Base-by-base conservation (phyloP, 345 rosid species). In the Populus davidiana region DNA sequence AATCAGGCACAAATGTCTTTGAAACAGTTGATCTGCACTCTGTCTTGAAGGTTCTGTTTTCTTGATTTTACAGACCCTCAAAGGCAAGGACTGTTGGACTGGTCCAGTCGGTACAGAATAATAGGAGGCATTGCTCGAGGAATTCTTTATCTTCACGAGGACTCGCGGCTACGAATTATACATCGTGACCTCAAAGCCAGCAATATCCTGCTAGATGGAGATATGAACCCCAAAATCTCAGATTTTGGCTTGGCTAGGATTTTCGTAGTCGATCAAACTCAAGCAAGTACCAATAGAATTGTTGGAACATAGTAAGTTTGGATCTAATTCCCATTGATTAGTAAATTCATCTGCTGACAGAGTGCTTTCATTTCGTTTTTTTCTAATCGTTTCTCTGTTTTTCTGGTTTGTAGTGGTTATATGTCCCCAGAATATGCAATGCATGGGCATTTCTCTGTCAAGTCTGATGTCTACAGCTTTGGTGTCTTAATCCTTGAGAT, bases 191-290 rank as follows among this genome's bases (percentile, higher is more conserved):
- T 81, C 2, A 81, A 81, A 67, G 84, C 67, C 8, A 77, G 80
- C 20, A 81, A 81, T 21, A n/a, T 81, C 52, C 8, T 81, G 43
- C 33, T 81, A 20, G 84, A 81, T 29, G 20, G 3, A 2, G 70
- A 77, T 23, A 81, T 81, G 84, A 81, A 81, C 44, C 71, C 84
- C 1, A 81, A 77, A 52, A 73, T 81, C 35, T 72, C 84, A 56
- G 84, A 81, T 13, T 76, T 81, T 11, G 83, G 83, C 0, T 76
- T 77, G 80, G 83, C 83, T 31, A 81, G 73, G 47, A 81, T 81
- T 44, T 33, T 81, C 27, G 80, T 39, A 18, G 83, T 72, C 23
- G 77, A 81, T 66, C 80, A 81, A 76, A 71, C 73, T 25, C 80
- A 72, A 41, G 80, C 16, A 9, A 76, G 39, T 44, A 81, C 83